phyloP scores from a whole-genome alignment of 192 early-diverging fungal species.

The Irineochytrium annulatum region DNA sequence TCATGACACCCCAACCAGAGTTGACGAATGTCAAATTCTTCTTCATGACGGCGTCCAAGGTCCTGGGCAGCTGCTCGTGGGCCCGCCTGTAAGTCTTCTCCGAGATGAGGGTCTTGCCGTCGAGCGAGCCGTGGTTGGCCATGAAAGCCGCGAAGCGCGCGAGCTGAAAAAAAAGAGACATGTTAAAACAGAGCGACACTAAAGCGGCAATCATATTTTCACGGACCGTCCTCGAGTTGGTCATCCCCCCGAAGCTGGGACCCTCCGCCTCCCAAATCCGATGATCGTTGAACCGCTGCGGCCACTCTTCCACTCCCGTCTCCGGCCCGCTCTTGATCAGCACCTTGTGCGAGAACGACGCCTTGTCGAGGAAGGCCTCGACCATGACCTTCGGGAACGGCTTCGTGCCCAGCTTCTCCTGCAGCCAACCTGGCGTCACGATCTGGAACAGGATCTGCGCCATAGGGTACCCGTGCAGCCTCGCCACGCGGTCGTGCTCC shows the following conservation, averaged over 20 bases:
- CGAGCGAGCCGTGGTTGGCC: constrained; percentile 53
- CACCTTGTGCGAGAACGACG: constrained; percentile 17
- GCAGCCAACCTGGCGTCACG: constrained; percentile 36
- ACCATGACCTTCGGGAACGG: constrained; percentile 1
- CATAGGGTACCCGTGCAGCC: constrained; percentile 42
- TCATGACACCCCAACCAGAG: constrained; percentile 6
- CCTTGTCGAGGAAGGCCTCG: constrained; percentile 5
- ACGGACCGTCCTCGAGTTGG: constrained; percentile 50
- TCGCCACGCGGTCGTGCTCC: constrained; percentile 36
- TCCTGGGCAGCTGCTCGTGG: constrained; percentile 16
- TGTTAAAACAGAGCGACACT: constrained; percentile 2
- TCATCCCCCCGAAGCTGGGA: constrained; percentile 50
- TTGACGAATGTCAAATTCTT: background rate
- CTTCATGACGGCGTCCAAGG: constrained; percentile 9
- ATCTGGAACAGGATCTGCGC: constrained; percentile 45
- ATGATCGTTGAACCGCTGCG: constrained; percentile 32
- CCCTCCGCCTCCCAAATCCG: constrained; percentile 34
- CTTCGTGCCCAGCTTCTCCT: constrained; percentile 20
- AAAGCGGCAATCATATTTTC: background rate
- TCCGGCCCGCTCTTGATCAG: constrained; percentile 27
- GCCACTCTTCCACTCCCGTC: constrained; percentile 28
- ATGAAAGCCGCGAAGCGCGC: constrained; percentile 62
- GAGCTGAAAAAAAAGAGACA: constrained; percentile 21
- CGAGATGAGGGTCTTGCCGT: constrained; percentile 25
- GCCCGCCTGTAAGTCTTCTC: constrained; percentile 22